A percentile compares a stretch with the other conserved stretches of the same genome.
phyloP scores from a whole-genome alignment of 345 rosid genomes.

The Citrus unshiu region DNA sequence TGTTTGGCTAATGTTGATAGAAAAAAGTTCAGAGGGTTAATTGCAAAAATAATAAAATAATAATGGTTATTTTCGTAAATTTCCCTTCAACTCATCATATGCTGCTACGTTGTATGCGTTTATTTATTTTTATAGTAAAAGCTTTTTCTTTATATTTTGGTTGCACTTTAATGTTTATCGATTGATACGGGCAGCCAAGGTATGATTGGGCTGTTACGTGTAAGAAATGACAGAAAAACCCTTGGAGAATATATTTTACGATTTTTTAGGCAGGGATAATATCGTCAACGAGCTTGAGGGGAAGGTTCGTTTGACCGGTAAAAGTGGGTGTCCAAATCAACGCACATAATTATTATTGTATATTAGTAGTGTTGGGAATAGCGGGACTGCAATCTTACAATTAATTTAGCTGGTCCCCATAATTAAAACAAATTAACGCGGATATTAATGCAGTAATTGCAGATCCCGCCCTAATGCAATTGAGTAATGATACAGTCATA shows the following conservation, averaged over 20 bases:
- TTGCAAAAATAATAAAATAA: too few species aligned
- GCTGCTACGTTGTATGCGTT: neutral
- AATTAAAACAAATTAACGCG: constrained; percentile 18
- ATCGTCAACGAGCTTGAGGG: neutral
- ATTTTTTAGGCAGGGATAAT: neutral
- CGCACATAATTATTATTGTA: constrained; percentile 1
- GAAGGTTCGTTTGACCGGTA: neutral
- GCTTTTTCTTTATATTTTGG: neutral
- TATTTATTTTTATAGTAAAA: neutral
- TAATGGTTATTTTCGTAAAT: too few species aligned
- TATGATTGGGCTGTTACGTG: too few species aligned
- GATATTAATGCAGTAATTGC: constrained; percentile 1
- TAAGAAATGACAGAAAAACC: too few species aligned
- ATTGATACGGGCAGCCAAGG: neutral
- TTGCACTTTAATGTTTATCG: neutral
- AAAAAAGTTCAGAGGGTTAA: too few species aligned
- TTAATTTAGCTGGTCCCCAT: constrained; percentile 26
- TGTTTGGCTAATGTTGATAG: too few species aligned
- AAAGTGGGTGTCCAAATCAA: constrained; percentile 15
- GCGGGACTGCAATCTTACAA: constrained; percentile 22
- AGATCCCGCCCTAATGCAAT: neutral
- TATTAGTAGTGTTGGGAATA: constrained; percentile 26
- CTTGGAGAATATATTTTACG: too few species aligned
- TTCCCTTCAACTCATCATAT: constrained; percentile 27
- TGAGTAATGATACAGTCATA: too few species aligned